Evolutionary conservation across 2,329 filamentous ascomycete species (phyloP), one percentile per base, ranked within the genome.

Genomic region (Fusarium praegraminearum): DNA sequence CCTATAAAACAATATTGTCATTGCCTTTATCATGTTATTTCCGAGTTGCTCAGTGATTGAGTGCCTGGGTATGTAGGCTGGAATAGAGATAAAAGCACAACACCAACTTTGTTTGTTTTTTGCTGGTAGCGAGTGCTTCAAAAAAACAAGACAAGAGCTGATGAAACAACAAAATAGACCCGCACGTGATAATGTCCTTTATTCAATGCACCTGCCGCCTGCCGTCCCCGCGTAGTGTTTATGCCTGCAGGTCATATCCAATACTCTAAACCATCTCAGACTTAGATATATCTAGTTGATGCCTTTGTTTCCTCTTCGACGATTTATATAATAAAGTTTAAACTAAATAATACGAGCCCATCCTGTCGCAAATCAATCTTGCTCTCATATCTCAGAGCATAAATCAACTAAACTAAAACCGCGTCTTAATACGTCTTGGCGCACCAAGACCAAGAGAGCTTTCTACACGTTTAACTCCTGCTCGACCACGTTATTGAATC

Each of bases 101-200:
- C 32, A 50, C 47, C 16, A 50, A 6, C 2, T 7, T 3, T 51
- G 24, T 28, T 38, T 20, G 24, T 18, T 28, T 12, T 51, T 51
- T 36, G n/a, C 18, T 51, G 49, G 18, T 40, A 40, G 22, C 24
- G 49, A 24, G 33, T 41, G 18, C 49, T 51, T 51, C 35, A 51
- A 15, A 26, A 26, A 28, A 22, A 51, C 8, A 24, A 36, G 32
- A 26, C 32, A 36, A 50, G 32, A 20, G 18, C 9, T 28, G 20
- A 38, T n/a, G 18, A 28, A 40, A 38, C 36, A 40, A 40, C 36
- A 20, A 18, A 18, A 43, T 12, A 54, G 28, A 47, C 6, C 28
- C 16, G 52, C 70, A 72, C 69, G 70, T 72, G 69, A 72, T 70
- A 68, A 22, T 66, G 69, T 57, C 16, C 58, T 24, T 30, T 49